A percentile compares a stretch with the other conserved stretches of the same genome.
Conservation (phyloP, 1,139 yeast genomes). For the Debaryomycetaceae sp. region DNA sequence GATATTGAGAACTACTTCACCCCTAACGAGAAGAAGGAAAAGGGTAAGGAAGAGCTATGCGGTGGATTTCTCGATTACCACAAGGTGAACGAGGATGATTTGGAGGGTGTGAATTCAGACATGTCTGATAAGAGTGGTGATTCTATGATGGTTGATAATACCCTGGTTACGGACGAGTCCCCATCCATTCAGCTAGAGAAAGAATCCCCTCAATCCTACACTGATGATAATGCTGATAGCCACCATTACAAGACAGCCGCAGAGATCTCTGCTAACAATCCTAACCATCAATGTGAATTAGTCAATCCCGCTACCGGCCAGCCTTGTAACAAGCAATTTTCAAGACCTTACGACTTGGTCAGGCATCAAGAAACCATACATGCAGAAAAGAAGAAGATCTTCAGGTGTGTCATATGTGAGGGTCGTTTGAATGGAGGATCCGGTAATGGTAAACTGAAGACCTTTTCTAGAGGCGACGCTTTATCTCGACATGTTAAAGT, state of each 20-base stretch:
- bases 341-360: slow-evolving; percentile 47
- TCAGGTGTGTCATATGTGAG: slow-evolving; percentile 49
- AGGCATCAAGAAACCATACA: slow-evolving; percentile 96
- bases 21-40: slow-evolving; percentile 3
- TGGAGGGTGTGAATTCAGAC: neutral
- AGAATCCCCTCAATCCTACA: slow-evolving; percentile 1
- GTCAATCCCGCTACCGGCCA: slow-evolving; percentile 52
- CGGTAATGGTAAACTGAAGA: slow-evolving; percentile 57
- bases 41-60: slow-evolving; percentile 4
- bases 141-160: slow-evolving; percentile 8
- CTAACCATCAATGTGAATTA: slow-evolving; percentile 47
- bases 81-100: slow-evolving; percentile 5
- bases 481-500: slow-evolving; percentile 48
- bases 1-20: slow-evolving; percentile 15
- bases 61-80: slow-evolving; percentile 9
- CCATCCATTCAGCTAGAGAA: slow-evolving; percentile 3
- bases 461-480: slow-evolving; percentile 49
- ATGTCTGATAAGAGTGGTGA: slow-evolving; percentile 4
- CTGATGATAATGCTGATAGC: neutral
- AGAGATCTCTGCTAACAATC: slow-evolving; percentile 23
- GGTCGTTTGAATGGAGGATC: slow-evolving; percentile 48
- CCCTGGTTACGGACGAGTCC: slow-evolving; percentile 5
- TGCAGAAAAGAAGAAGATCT: slow-evolving; percentile 58
- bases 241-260: slow-evolving; percentile 16
- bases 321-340: slow-evolving; percentile 44